phyloP scores from a whole-genome alignment of 2,329 filamentous ascomycete species.

The Aspergillus persii region DNA sequence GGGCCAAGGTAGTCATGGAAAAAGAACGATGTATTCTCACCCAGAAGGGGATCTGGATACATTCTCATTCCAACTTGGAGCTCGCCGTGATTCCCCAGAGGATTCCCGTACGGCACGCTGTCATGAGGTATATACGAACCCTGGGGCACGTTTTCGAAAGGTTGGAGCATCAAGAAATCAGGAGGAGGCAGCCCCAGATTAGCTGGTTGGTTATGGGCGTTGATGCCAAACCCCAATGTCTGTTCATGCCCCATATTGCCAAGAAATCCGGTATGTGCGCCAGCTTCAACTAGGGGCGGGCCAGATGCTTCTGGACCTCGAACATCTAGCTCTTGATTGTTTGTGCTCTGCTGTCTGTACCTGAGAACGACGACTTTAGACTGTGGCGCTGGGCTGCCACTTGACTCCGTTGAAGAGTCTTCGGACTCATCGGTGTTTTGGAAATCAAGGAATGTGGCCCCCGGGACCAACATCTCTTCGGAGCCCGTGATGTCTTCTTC shows the following conservation, averaged over 20 bases:
- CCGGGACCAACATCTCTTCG: conserved; percentile 14
- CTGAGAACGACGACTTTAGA: conserved; percentile 17
- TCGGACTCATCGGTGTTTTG: conserved; percentile 8
- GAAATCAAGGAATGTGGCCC: conserved; percentile 17
- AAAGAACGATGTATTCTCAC: not conserved
- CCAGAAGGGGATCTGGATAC: not conserved
- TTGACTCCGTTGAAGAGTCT: not conserved
- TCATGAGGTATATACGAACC: not conserved
- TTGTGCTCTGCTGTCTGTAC: not conserved
- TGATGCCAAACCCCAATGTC: not conserved
- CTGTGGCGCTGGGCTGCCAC: not conserved
- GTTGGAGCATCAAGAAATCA: not conserved
- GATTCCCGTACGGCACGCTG: not conserved
- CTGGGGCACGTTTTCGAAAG: not conserved
- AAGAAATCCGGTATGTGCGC: not conserved
- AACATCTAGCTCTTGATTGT: not conserved
- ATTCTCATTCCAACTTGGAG: not conserved
- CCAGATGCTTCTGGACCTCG: not conserved
- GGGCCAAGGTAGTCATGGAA: not conserved
- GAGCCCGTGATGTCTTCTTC: not conserved
- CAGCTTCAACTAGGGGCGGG: not conserved
- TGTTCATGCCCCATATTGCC: not conserved
- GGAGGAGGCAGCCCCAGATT: not conserved
- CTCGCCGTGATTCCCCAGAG: not conserved
- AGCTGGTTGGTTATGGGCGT: not conserved